These are phyloP conservation scores for Penicillium waksmanii DNA, from an alignment of 495 filamentous ascomycete species.

Conservation along the genomic window DNA sequence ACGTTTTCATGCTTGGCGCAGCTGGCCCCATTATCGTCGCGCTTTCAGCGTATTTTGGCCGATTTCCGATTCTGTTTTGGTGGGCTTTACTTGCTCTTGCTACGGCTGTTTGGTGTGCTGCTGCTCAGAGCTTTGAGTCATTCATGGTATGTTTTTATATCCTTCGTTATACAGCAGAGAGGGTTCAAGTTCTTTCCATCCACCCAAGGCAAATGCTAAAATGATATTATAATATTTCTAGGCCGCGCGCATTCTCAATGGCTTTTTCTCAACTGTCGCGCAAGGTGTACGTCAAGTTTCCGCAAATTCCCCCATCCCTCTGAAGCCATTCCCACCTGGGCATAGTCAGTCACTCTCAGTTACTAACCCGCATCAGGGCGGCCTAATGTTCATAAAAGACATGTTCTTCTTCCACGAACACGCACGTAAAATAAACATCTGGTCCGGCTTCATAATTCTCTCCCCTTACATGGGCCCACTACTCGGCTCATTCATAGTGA, in stretches of 20 bases:
- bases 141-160: constrained; percentile 42
- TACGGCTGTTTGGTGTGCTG: constrained; percentile 58
- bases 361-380: constrained; percentile 40
- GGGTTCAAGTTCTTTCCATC: too few species aligned
- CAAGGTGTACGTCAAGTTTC: constrained; percentile 33
- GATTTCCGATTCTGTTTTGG: constrained; percentile 60
- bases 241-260: constrained; percentile 63
- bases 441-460: constrained; percentile 43
- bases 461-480: constrained; percentile 65
- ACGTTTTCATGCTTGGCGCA: constrained; percentile 60
- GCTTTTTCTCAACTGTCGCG: constrained; percentile 63
- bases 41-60: constrained; percentile 61
- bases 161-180: too few species aligned
- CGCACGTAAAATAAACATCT: constrained; percentile 59
- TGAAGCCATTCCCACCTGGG: too few species aligned
- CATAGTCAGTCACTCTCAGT: background rate
- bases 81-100: constrained; percentile 52
- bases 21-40: constrained; percentile 60
- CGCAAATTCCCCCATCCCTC: background rate
- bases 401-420: constrained; percentile 70
- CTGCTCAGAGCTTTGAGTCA: constrained; percentile 53
- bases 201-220: background rate
- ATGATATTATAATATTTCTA: constrained; percentile 4
- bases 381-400: constrained; percentile 67
- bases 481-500: constrained; percentile 60